Conservation (phyloP, 2,329 filamentous ascomycete genomes). For the Plectosphaerella plurivora region DNA sequence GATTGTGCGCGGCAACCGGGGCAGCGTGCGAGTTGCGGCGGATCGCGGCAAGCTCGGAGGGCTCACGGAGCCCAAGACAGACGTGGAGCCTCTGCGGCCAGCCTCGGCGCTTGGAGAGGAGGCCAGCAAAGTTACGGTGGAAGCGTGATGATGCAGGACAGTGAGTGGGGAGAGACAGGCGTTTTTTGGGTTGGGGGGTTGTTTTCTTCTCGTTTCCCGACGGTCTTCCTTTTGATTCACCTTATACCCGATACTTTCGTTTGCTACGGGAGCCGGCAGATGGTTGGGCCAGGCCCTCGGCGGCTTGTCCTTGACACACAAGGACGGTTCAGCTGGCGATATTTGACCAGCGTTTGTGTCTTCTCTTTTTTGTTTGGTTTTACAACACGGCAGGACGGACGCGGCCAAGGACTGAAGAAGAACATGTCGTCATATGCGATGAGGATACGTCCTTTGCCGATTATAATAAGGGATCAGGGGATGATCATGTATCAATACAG, state of each 20-base stretch:
- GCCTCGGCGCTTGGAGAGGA: slow-evolving; percentile 21
- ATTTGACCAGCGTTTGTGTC: too few relatives aligned
- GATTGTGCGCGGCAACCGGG: slow-evolving; percentile 60
- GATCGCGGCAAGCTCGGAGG: slow-evolving; percentile 34
- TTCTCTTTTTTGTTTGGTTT: not conserved
- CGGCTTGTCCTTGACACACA: not conserved
- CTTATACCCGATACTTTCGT: slow-evolving; percentile 32
- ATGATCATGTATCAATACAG: not conserved
- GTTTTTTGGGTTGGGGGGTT: slow-evolving; percentile 6
- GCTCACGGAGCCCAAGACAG: slow-evolving; percentile 25
- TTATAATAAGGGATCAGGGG: not conserved
- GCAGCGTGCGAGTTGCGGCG: slow-evolving; percentile 58
- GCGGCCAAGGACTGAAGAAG: not conserved
- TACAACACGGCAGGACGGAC: not conserved
- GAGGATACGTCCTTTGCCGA: not conserved
- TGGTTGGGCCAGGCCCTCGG: slow-evolving; percentile 9
- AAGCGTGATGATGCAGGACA: not conserved
- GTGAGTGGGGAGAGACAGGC: slow-evolving; percentile 5
- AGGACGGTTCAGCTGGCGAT: too few relatives aligned
- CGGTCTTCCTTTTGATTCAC: slow-evolving; percentile 8
- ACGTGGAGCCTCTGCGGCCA: slow-evolving; percentile 34
- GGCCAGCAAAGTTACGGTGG: not conserved
- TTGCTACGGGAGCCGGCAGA: slow-evolving; percentile 17
- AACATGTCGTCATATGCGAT: not conserved
- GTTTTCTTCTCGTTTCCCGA: not conserved